Percentiles rank a stretch among this genome's conserved stretches.
Conservation (phyloP, 2,329 filamentous ascomycete species). For the Ophiognomonia clavigignenti-juglandacearum region DNA sequence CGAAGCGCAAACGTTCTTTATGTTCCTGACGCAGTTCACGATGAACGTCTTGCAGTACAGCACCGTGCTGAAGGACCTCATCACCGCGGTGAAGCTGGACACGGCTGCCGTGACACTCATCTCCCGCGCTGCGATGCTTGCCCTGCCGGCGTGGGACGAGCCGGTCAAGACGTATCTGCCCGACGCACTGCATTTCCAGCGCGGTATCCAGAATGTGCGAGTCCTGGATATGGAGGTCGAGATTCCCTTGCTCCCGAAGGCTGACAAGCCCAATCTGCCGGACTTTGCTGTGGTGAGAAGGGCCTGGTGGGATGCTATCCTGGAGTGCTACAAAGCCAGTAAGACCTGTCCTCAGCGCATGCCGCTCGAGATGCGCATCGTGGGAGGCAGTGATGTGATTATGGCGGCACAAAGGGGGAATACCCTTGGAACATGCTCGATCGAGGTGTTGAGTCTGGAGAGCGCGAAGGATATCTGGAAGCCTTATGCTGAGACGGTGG, state of each 20-base stretch:
- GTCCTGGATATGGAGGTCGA: conserved; percentile 40
- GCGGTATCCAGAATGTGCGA: conserved; percentile 40
- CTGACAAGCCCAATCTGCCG: conserved; percentile 26
- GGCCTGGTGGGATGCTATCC: conserved; percentile 47
- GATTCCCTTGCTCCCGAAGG: conserved; percentile 34
- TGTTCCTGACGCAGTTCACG: conserved; percentile 21
- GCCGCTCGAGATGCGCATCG: conserved; percentile 39
- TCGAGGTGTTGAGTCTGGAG: conserved; percentile 38
- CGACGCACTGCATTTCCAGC: conserved; percentile 42
- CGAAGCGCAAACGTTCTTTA: conserved; percentile 27
- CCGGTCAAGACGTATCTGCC: conserved; percentile 36
- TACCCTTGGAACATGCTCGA: conserved; percentile 34
- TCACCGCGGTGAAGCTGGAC: conserved; percentile 21
- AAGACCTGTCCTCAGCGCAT: conserved; percentile 34
- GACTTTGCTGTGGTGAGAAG: conserved; percentile 38
- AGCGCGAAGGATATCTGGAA: conserved; percentile 34
- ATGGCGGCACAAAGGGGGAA: conserved; percentile 41
- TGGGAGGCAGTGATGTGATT: conserved; percentile 34
- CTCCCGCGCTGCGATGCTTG: conserved; percentile 28
- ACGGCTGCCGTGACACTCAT: conserved; percentile 25
- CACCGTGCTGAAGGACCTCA: conserved; percentile 19
- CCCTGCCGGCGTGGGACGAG: conserved; percentile 21
- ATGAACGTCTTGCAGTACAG: conserved; percentile 19
- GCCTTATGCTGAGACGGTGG: conserved; percentile 34
- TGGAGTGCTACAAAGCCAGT: conserved; percentile 33